Percentiles rank a stretch among this genome's conserved stretches.
phyloP scores from a whole-genome alignment of 257 asterid genomes.

The Solanum corneliomulleri region DNA sequence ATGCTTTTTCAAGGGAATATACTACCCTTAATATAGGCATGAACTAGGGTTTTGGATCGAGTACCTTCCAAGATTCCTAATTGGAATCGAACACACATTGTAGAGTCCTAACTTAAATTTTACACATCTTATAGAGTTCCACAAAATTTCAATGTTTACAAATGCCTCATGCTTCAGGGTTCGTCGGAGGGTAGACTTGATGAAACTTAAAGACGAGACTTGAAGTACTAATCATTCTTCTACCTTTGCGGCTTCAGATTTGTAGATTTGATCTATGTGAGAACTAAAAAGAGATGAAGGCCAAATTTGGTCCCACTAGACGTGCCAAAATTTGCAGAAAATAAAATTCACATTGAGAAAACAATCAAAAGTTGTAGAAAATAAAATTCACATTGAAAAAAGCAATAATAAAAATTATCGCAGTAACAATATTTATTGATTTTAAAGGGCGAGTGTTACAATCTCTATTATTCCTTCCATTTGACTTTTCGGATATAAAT shows the following conservation, averaged over 20 bases:
- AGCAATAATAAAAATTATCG: too few relatives aligned
- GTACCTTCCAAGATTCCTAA: neutral
- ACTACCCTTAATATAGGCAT: neutral
- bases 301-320: neutral
- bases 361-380: neutral
- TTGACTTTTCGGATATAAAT: neutral
- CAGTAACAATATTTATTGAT: neutral
- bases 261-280: neutral
- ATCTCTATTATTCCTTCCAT: too few relatives aligned
- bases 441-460: neutral
- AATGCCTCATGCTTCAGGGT: neutral
- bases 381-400: neutral
- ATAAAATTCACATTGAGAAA: neutral
- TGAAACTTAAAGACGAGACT: neutral
- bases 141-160: neutral
- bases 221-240: neutral
- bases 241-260: neutral
- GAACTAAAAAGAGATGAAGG: neutral
- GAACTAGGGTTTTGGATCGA: neutral
- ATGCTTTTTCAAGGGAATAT: neutral
- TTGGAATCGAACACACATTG: neutral
- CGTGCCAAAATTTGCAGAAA: neutral
- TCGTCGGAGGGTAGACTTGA: neutral
- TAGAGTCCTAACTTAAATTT: neutral
- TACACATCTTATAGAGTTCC: neutral